A percentile compares a stretch with the other conserved stretches of the same genome.
Conservation (phyloP, 2,329 filamentous ascomycete species). For the Pestalotiopsis sp. region DNA sequence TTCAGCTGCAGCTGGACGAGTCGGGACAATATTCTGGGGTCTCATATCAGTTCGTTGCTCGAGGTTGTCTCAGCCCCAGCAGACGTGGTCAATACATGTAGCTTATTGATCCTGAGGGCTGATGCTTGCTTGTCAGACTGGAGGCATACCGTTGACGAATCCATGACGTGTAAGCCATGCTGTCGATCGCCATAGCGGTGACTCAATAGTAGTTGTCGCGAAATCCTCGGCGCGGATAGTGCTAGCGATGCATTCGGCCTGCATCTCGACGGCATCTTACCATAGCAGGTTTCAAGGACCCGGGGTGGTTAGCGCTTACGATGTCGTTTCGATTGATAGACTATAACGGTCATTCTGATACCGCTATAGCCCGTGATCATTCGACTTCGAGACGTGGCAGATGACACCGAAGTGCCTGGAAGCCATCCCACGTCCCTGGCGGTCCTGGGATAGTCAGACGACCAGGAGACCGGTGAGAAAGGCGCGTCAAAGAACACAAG, state of each 20-base stretch:
- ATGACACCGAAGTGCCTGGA: neutral
- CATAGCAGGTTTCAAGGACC: neutral
- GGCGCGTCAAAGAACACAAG: neutral
- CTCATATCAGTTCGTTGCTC: neutral
- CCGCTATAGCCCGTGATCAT: neutral
- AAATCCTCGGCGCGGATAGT: neutral
- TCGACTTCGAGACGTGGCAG: neutral
- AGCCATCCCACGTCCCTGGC: neutral
- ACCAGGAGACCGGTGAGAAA: neutral
- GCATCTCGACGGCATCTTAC: neutral
- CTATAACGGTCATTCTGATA: neutral
- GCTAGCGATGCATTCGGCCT: neutral
- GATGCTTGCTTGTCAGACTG: neutral
- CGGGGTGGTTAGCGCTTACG: neutral
- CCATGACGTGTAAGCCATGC: neutral
- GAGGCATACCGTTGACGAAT: neutral
- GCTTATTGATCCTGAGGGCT: neutral
- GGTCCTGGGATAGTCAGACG: neutral
- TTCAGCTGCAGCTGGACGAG: neutral
- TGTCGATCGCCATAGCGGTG: neutral
- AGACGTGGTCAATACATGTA: neutral
- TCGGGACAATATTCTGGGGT: slow-evolving; percentile 4
- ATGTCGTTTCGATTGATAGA: neutral
- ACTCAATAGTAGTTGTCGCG: neutral
- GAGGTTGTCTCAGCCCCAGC: neutral